A percentile compares a stretch with the other conserved stretches of the same genome.
Conservation (phyloP, 2,329 filamentous ascomycete species). For the Nakataea oryzae region DNA sequence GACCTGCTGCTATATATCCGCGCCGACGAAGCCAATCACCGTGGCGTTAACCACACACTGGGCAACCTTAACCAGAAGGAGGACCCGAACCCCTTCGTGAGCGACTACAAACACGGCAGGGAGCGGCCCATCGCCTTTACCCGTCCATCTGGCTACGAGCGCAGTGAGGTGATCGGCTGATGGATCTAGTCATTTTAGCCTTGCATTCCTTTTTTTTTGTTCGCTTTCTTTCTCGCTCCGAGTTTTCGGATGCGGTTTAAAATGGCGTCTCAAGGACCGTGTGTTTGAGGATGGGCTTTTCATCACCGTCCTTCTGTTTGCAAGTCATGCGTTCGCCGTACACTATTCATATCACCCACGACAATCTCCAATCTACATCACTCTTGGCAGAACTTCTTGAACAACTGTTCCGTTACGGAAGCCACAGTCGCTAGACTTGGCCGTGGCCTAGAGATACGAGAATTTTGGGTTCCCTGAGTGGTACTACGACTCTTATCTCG, state of each 20-base stretch:
- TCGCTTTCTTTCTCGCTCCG: no score
- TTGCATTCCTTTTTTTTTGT: not conserved
- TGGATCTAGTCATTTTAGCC: not conserved
- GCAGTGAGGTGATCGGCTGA: slow-evolving; percentile 57
- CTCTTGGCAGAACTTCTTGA: not conserved
- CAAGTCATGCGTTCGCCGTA: not conserved
- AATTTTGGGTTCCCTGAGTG: no score
- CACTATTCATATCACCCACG: not conserved
- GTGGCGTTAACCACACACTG: slow-evolving; percentile 93
- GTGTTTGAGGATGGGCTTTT: not conserved
- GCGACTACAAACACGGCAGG: slow-evolving; percentile 61
- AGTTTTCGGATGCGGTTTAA: not conserved
- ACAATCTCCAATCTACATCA: not conserved
- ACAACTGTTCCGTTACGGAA: no score
- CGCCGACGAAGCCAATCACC: slow-evolving; percentile 71
- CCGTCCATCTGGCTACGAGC: slow-evolving; percentile 68
- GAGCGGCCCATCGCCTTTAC: slow-evolving; percentile 56
- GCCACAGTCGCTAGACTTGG: no score
- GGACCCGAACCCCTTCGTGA: slow-evolving; percentile 89
- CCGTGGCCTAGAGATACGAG: no score
- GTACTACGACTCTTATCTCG: no score
- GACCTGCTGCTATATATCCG: slow-evolving; percentile 83
- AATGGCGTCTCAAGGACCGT: not conserved
- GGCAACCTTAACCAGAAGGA: slow-evolving; percentile 75
- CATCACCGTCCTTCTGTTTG: not conserved